Conservation (phyloP, 1,139 yeast genomes). For the Keqinozyma sinolaborantium region DNA sequence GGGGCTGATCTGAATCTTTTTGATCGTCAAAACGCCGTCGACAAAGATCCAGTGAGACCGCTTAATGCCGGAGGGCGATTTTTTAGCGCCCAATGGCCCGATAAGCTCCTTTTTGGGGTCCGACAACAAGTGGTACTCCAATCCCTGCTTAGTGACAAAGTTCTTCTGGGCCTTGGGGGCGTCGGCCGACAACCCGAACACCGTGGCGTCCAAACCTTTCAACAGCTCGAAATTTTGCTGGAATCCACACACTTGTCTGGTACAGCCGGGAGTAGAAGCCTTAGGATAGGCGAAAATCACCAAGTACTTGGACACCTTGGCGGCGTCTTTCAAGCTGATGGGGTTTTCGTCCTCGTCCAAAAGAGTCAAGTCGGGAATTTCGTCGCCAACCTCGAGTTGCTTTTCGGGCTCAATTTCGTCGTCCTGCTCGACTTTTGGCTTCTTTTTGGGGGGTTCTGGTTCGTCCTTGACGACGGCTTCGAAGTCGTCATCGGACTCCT, state of each 20-base stretch:
- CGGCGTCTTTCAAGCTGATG: conserved; percentile 48
- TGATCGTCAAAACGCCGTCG: conserved; percentile 67
- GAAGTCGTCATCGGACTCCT: conserved; percentile 5
- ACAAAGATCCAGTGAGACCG: conserved; percentile 89
- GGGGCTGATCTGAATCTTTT: conserved; percentile 71
- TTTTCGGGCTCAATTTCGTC: conserved; percentile 1
- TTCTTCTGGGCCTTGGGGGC: conserved; percentile 68
- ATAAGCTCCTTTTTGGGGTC: conserved; percentile 74
- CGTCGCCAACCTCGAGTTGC: conserved; percentile 59
- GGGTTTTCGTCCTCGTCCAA: conserved; percentile 65
- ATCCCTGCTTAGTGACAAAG: conserved; percentile 67
- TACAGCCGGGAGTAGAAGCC: conserved; percentile 95
- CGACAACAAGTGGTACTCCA: conserved; percentile 70
- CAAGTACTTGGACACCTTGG: conserved; percentile 46
- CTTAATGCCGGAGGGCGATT: conserved; percentile 69
- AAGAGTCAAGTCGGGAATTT: conserved; percentile 62
- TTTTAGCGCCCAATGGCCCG: conserved; percentile 77
- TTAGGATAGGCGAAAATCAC: conserved; percentile 81
- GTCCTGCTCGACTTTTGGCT: conserved; percentile 3
- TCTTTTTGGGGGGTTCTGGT: conserved; percentile 4
- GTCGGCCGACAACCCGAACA: conserved; percentile 75
- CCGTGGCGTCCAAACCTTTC: conserved; percentile 44
- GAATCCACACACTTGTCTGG: conserved; percentile 89
- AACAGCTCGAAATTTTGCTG: conserved; percentile 62
- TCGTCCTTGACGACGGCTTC: conserved; percentile 4